phyloP scores from a whole-genome alignment of 768 basidiomycete species.

The Suillus weaverae region DNA sequence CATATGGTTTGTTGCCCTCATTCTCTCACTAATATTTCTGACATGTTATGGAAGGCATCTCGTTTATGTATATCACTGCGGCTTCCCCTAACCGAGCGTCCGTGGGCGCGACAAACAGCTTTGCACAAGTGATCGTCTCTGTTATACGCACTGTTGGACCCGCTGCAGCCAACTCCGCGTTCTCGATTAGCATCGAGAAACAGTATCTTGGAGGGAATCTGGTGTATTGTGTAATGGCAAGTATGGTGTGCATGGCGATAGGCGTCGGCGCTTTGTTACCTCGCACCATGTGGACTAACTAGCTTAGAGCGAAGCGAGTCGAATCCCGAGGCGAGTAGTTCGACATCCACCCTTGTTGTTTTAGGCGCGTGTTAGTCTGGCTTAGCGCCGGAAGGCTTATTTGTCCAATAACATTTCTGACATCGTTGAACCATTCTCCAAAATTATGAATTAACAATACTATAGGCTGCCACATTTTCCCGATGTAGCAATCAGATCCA shows the following conservation, averaged over 20 bases:
- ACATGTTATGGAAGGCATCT: conserved; percentile 43
- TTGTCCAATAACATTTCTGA: too few species aligned
- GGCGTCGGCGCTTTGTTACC: background rate
- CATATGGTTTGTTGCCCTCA: background rate
- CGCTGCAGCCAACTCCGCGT: conserved; percentile 26
- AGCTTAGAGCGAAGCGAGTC: background rate
- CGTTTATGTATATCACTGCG: conserved; percentile 68
- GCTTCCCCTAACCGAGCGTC: conserved; percentile 68
- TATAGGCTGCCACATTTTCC: background rate
- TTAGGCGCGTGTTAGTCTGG: background rate
- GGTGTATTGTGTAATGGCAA: conserved; percentile 47
- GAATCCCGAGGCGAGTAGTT: background rate
- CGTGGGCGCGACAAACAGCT: conserved; percentile 71
- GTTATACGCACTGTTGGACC: conserved; percentile 29
- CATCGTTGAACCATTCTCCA: background rate
- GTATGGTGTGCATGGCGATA: conserved; percentile 27
- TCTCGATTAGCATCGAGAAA: conserved; percentile 26
- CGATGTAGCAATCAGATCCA: background rate
- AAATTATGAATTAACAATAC: background rate
- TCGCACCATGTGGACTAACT: background rate
- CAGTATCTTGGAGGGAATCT: conserved; percentile 51
- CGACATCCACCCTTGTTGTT: background rate
- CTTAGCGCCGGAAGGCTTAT: background rate
- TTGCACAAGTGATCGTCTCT: conserved; percentile 34
- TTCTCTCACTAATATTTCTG: background rate